Percentiles rank a stretch among this genome's conserved stretches.
phyloP scores from a whole-genome alignment of 352 stramenopile species.

The Globisporangium camurandrum region DNA sequence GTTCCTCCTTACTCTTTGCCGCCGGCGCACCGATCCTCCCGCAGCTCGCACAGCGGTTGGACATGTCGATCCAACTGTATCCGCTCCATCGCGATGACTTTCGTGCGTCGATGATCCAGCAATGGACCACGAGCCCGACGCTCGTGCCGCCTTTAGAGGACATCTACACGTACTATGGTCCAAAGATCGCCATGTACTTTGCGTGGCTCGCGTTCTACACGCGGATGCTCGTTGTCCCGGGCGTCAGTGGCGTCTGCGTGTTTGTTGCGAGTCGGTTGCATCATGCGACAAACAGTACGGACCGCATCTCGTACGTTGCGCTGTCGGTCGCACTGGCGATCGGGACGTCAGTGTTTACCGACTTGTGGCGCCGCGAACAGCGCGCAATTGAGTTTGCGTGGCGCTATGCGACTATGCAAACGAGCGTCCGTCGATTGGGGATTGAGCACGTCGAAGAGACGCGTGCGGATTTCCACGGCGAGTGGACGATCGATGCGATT shows the following conservation, averaged over 20 bases:
- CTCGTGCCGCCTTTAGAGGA: conserved; percentile 31
- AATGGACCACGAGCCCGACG: conserved; percentile 30
- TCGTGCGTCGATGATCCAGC: conserved; percentile 28
- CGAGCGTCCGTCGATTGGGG: too few species aligned
- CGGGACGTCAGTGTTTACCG: conserved; percentile 52
- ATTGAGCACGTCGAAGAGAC: conserved; percentile 35
- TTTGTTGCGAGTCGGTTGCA: conserved; percentile 27
- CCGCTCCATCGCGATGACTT: conserved; percentile 53
- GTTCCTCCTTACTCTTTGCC: conserved; percentile 22
- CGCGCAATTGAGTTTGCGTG: conserved; percentile 46
- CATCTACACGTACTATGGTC: conserved; percentile 59
- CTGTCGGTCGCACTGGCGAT: conserved; percentile 43
- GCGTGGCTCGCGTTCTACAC: conserved; percentile 86
- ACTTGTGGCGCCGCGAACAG: conserved; percentile 46
- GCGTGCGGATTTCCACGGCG: conserved; percentile 35
- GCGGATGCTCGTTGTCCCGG: conserved; percentile 51
- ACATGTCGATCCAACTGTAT: conserved; percentile 28
- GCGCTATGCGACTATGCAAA: too few species aligned
- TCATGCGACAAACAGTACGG: too few species aligned
- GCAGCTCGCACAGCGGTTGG: conserved; percentile 21
- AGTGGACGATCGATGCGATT: conserved; percentile 47
- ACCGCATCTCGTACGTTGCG: too few species aligned
- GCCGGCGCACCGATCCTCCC: conserved; percentile 32
- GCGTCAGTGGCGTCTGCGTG: conserved; percentile 40
- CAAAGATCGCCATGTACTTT: conserved; percentile 68